phyloP scores from a whole-genome alignment of 73 alveolate genomes.

The Uronychia binucleata region DNA sequence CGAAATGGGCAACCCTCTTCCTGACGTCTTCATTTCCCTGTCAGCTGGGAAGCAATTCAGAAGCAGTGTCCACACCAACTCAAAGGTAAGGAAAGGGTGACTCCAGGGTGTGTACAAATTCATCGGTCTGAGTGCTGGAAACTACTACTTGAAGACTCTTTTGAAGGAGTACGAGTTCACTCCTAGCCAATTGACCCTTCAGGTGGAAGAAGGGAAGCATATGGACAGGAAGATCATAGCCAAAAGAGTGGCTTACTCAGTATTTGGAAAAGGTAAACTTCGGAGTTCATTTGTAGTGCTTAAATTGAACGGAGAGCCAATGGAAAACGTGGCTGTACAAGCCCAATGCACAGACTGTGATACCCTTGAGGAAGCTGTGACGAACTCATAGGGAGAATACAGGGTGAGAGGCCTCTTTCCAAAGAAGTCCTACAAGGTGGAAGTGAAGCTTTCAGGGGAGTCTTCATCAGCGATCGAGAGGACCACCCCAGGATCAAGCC shows the following conservation, averaged over 20 bases:
- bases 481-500: constrained; percentile 54
- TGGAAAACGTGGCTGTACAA: constrained; percentile 51
- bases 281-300: constrained; percentile 4
- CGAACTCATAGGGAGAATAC: constrained; percentile 65
- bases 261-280: constrained; percentile 61
- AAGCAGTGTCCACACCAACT: constrained; percentile 56
- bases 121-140: constrained; percentile 59
- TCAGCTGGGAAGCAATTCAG: constrained; percentile 76
- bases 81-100: no score
- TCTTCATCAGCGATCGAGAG: constrained; percentile 51
- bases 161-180: constrained; percentile 75
- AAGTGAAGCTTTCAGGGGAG: constrained; percentile 44
- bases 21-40: constrained; percentile 59
- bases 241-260: constrained; percentile 76
- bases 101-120: constrained; percentile 69
- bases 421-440: constrained; percentile 52
- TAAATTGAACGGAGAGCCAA: constrained; percentile 60
- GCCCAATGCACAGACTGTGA: constrained; percentile 60
- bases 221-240: constrained; percentile 57
- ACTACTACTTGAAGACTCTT: constrained; percentile 68
- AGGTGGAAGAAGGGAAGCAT: constrained; percentile 70
- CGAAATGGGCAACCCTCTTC: constrained; percentile 60
- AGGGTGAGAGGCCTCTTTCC: constrained; percentile 73
- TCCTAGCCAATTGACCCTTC: constrained; percentile 53
- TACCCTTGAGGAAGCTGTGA: constrained; percentile 61